A percentile compares a stretch with the other conserved stretches of the same genome.
These are phyloP conservation scores for Botrytis byssoidea DNA, from an alignment of 2,329 filamentous ascomycete genomes.

Conservation along the genomic window DNA sequence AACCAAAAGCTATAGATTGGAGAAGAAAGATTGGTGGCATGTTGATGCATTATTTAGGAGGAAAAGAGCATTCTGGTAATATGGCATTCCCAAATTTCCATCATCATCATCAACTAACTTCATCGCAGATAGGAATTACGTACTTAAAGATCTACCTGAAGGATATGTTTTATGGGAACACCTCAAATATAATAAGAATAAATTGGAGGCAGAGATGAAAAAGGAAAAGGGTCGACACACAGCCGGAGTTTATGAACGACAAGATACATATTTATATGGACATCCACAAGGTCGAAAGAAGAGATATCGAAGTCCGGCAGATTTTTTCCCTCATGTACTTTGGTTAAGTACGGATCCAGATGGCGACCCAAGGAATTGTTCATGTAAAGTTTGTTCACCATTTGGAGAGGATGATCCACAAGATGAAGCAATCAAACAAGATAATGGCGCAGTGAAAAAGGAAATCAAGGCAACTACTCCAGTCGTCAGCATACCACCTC, in stretches of 20 bases:
- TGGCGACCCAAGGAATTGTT: conserved; percentile 52
- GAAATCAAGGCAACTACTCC: conserved; percentile 17
- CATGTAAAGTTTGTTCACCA: conserved; percentile 56
- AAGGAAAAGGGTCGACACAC: conserved; percentile 43
- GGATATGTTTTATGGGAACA: conserved; percentile 59
- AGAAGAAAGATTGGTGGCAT: conserved; percentile 58
- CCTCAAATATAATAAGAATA: conserved; percentile 49
- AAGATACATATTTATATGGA: conserved; percentile 61
- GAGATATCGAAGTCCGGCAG: conserved; percentile 56
- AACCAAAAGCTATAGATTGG: conserved; percentile 56
- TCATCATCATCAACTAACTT: conserved; percentile 23
- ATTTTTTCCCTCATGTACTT: conserved; percentile 59
- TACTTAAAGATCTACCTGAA: conserved; percentile 54
- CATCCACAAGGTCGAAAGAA: conserved; percentile 57
- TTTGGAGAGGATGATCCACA: conserved; percentile 43
- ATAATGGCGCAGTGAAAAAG: conserved; percentile 24
- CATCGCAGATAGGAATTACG: conserved; percentile 43
- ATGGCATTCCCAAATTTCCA: not conserved
- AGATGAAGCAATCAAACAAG: conserved; percentile 38
- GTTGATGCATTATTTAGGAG: conserved; percentile 50
- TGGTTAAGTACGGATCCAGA: conserved; percentile 55
- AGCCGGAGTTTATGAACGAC: conserved; percentile 52
- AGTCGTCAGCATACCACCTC: not conserved
- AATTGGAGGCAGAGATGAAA: conserved; percentile 43
- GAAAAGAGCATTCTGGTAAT: conserved; percentile 31